Percentiles rank a stretch among this genome's conserved stretches.
phyloP scores from a whole-genome alignment of 306 rosid species.

The Psophocarpus tetragonolobus region DNA sequence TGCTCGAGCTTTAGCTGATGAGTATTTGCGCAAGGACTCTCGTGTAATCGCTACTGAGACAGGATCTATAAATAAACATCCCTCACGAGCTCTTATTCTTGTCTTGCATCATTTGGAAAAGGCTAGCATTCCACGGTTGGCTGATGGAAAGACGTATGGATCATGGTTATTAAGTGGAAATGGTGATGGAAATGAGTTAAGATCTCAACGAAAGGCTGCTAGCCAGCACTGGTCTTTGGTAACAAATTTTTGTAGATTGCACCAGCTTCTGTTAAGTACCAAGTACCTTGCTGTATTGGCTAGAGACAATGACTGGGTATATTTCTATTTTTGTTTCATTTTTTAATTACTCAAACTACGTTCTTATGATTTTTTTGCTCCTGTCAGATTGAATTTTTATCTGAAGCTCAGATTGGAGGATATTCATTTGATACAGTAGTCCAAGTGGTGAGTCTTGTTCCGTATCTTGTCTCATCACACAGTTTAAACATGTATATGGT shows the following conservation, averaged over 20 bases:
- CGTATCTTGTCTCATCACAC: slow-evolving; percentile 5
- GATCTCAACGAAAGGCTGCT: slow-evolving; percentile 87
- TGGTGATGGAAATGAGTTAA: slow-evolving; percentile 79
- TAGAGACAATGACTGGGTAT: slow-evolving; percentile 95
- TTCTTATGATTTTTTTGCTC: slow-evolving; percentile 29
- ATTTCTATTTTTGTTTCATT: slow-evolving; percentile 28
- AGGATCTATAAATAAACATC: slow-evolving; percentile 51
- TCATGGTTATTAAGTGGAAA: slow-evolving; percentile 79
- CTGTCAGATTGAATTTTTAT: slow-evolving; percentile 83
- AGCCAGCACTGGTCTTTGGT: slow-evolving; percentile 92
- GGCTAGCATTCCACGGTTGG: slow-evolving; percentile 66
- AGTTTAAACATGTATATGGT: not conserved
- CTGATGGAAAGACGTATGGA: slow-evolving; percentile 81
- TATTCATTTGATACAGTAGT: slow-evolving; percentile 74
- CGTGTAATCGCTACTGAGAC: slow-evolving; percentile 40
- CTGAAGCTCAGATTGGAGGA: slow-evolving; percentile 94
- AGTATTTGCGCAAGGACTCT: slow-evolving; percentile 69
- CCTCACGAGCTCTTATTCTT: slow-evolving; percentile 71
- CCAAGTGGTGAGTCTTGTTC: slow-evolving; percentile 61
- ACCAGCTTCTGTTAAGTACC: slow-evolving; percentile 80
- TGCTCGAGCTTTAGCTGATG: slow-evolving; percentile 89
- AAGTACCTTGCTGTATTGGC: slow-evolving; percentile 86
- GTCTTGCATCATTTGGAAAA: slow-evolving; percentile 82
- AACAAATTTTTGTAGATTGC: slow-evolving; percentile 83
- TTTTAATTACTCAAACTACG: slow-evolving; percentile 23